Evolutionary conservation across 176 grass and related monocot genomes (phyloP), one percentile per base, ranked within the genome.

Genomic region (Tillandsia fasciculata): DNA sequence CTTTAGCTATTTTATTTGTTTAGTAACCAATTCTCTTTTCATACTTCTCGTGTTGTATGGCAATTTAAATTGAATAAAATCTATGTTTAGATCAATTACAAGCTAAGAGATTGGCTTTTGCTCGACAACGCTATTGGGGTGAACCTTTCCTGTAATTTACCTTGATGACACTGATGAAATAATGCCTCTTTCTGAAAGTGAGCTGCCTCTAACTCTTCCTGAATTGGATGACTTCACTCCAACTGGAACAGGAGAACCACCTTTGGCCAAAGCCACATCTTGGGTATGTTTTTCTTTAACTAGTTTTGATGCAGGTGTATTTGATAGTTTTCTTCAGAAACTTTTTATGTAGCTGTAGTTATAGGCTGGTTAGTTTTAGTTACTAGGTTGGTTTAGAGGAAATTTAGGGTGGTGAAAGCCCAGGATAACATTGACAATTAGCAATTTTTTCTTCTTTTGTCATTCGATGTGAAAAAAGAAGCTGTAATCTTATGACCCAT

Each of bases 21-120:
- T 6, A 42, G 33, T 42, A 42, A 7, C 33, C 33, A 7, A 42
- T 42, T 42, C 5, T 42, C 6, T 42, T 42, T 42, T 42, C 6
- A 42, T 42, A 42, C 33, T 3, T 33, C 8, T 51, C n/a, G 4
- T n/a, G 2, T 49, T 13, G 10, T 33, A 51, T 27, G 10, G 13
- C 3, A 58, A 3, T 17, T 42, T 42, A 42, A 42, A 42, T 42
- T 22, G 9, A 72, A 53, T 14, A 9, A 26, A 58, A 47, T 72
- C 15, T 4, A 77, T 26, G 51, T 29, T 70, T 78, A 97, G 93
- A 86, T 97, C 11, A 97, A 97, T 71, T 97, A 97, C 79, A 97
- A 97, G 84, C 81, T 97, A 12, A 87, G 93, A 75, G 93, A 97
- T 85, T 97, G 93, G 93, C 87, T 97, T 70, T 97, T 75, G 93